Base-by-base conservation (phyloP, 2,329 filamentous ascomycete genomes). In the Ascomycota sp. region DNA sequence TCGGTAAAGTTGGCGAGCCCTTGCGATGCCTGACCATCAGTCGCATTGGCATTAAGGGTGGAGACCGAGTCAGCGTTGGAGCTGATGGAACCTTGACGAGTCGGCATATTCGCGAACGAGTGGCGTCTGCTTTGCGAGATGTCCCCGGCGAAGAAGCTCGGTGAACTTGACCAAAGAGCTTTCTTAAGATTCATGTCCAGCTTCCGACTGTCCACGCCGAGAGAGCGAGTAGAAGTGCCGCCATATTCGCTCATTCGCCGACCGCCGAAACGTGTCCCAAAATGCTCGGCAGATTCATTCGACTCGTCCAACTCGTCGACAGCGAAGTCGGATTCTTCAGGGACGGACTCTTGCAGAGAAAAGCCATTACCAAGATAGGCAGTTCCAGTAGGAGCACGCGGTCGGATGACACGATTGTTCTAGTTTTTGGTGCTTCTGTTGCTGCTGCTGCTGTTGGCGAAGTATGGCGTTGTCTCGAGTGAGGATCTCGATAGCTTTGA, bases 121-220 rank as follows among this genome's bases (percentile, higher is more conserved):
- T 86, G 80, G 20, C 80, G 70, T 34, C 80, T 67, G 41, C 77
- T 82, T 42, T 83, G 76, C 9, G 74, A 69, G 20, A 70, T 58
- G 35, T 79, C 74, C 4, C 58, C 60, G 17, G 67, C 61, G 27
- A 66, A 63, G 44, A 79, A 77, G 2, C 68, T 71, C n/a, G 73
- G 60, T 5, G 72, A 71, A 40, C 66, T 76, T 38, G 78, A 74
- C 76, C 76, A 83, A 36, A 69, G 66, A 4, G 64, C 69, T 42
- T 69, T 75, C 48, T 74, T 75, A 7, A 75, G 57, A 23, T 47
- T 50, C 30, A 46, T 38, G 38, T 65, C 72, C 8, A 68, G 45
- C 40, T 74, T 75, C 33, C 69, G 59, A 33, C 65, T 69, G 36
- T 77, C 71, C 22, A 61, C 43, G n/a, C 59, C 51, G 1, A 60